Base-by-base conservation (phyloP, 129 eudicot genomes). In the Ambrosia trifida region DNA sequence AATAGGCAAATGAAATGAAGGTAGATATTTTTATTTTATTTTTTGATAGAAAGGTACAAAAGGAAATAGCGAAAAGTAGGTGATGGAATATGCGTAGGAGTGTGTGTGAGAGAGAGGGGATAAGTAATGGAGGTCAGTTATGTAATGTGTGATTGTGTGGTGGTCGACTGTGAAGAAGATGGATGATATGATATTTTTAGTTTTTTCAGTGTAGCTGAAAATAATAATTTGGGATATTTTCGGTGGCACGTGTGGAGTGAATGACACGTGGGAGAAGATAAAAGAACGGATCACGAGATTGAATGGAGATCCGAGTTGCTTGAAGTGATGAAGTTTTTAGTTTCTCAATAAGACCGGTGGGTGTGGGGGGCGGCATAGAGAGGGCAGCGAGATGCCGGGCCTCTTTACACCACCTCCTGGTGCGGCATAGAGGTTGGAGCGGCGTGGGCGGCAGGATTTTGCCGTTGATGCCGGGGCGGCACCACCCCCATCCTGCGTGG, bases 61-160 rank as follows among this genome's bases (percentile, higher is more conserved):
- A 76, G 46, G 5, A 20, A 76, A 30, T 56, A 56, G 52, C 5
- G 61, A 57, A 67, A 57, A 57, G 80, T 56, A 57, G 52, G 60
- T 0, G 20, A 56, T 53, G 79, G 73, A 66, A 75, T 66, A 75
- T 75, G 73, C 60, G 74, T 75, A 19, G 64, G 61, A 17, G 38
- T 24, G 69, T 64, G 76, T 17, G 40, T 4, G 52, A 19, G 44
- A n/a, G 69, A 45, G 65, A 44, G 72, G 16, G 28, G 78, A 75
- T 75, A 75, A 75, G 79, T 67, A 52, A 66, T 40, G 79, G 58
- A 28, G 45, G 72, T 74, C 56, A 54, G 63, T 50, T n/a, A 64
- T 44, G 14, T 63, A 6, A 64, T 13, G 46, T 28, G 72, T 76
- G 74, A 76, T 66, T 76, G 80, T 76, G 80, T 76, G 80, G 80